These are phyloP conservation scores for Aspergillus jensenii DNA, from an alignment of 2,329 filamentous ascomycete species.

Conservation along the genomic window DNA sequence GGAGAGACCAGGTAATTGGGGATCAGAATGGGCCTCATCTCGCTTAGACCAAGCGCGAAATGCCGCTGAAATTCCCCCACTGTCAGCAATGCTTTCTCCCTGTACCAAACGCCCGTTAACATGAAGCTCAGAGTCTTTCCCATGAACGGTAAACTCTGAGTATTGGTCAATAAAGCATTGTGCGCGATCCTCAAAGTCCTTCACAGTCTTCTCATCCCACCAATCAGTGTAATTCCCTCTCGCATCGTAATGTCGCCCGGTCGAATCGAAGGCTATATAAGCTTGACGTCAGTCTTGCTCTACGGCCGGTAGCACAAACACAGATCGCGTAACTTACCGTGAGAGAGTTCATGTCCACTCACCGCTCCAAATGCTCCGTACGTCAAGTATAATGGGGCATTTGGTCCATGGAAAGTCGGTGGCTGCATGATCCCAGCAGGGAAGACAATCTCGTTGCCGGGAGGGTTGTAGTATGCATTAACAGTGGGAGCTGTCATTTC, in stretches of 20 bases:
- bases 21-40: conserved; percentile 51
- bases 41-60: conserved; percentile 66
- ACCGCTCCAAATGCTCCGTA: conserved; percentile 70
- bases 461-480: conserved; percentile 67
- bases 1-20: conserved; percentile 60
- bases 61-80: conserved; percentile 63
- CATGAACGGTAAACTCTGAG: conserved; percentile 58
- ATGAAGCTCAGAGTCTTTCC: conserved; percentile 58
- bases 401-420: conserved; percentile 61
- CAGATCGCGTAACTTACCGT: conserved; percentile 39
- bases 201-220: conserved; percentile 63
- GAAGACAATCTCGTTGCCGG: conserved; percentile 68
- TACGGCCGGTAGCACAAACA: no score
- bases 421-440: conserved; percentile 70
- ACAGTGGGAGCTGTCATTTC: conserved; percentile 60
- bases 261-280: conserved; percentile 61
- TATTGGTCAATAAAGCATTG: conserved; percentile 71
- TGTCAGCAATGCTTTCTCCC: conserved; percentile 71
- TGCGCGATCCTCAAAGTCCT: conserved; percentile 58
- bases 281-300: conserved; percentile 5
- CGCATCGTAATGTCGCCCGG: conserved; percentile 64
- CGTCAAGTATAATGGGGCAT: conserved; percentile 63
- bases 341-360: conserved; percentile 68
- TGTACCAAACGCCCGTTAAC: conserved; percentile 65
- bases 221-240: conserved; percentile 65